A percentile compares a stretch with the other conserved stretches of the same genome.
These are phyloP conservation scores for Rosa lucieae DNA, from an alignment of 306 rosid species.

Conservation along the genomic window DNA sequence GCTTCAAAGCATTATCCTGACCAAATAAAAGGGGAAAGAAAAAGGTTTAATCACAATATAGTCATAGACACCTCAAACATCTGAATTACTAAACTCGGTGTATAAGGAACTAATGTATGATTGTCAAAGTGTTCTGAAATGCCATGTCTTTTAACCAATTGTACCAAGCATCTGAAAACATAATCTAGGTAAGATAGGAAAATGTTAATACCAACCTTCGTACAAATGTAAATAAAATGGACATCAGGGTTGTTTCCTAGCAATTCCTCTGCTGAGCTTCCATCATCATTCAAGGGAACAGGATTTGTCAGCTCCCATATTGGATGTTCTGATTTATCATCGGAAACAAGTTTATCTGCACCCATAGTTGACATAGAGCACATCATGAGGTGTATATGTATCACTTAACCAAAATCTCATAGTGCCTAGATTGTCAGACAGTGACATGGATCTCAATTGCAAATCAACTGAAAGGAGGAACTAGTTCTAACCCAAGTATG, in stretches of 20 bases:
- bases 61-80: not conserved
- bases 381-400: not conserved
- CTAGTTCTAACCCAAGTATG: not conserved
- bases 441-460: not conserved
- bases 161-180: not conserved
- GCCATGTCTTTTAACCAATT: not conserved
- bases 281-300: slow-evolving; percentile 63
- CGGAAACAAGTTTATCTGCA: slow-evolving; percentile 66
- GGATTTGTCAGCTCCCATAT: slow-evolving; percentile 75
- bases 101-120: not conserved
- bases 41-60: not conserved
- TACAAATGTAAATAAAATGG: slow-evolving; percentile 73
- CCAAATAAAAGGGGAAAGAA: not conserved
- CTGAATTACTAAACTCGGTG: not conserved
- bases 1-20: slow-evolving; percentile 15
- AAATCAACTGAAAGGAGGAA: not conserved
- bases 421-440: not conserved
- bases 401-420: not conserved
- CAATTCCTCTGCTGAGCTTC: slow-evolving; percentile 53
- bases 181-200: not conserved
- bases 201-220: slow-evolving; percentile 47
- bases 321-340: slow-evolving; percentile 45
- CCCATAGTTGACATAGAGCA: not conserved
- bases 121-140: not conserved
- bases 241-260: slow-evolving; percentile 72